phyloP scores from a whole-genome alignment of 2,329 filamentous ascomycete genomes.

The Zasmidium citrigriseum region DNA sequence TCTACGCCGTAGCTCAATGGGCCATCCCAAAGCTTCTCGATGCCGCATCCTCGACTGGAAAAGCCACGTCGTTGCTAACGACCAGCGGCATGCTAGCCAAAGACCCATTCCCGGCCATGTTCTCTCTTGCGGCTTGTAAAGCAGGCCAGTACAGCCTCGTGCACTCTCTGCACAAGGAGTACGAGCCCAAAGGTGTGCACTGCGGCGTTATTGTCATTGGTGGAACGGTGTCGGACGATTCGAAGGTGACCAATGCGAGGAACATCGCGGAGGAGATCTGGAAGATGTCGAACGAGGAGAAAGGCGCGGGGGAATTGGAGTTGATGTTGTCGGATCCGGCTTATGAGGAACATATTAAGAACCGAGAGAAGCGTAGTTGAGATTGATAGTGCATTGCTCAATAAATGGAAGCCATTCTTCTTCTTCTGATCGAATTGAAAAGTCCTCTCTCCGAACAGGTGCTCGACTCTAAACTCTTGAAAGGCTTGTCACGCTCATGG shows the following conservation, averaged over 20 bases:
- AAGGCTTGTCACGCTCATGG: too few species aligned
- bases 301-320: conserved; percentile 37
- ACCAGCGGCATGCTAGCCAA: conserved; percentile 48
- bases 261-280: conserved; percentile 48
- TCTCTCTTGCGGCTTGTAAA: conserved; percentile 52
- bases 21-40: conserved; percentile 45
- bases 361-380: conserved; percentile 1
- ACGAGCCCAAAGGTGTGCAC: conserved; percentile 43
- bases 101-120: conserved; percentile 38
- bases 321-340: conserved; percentile 28
- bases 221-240: conserved; percentile 41
- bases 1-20: conserved; percentile 49
- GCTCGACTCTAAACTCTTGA: too few species aligned
- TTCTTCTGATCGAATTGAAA: too few species aligned
- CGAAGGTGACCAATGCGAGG: conserved; percentile 43
- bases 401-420: too few species aligned
- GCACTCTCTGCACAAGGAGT: conserved; percentile 44
- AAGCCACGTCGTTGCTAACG: conserved; percentile 49
- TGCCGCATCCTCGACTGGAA: conserved; percentile 11
- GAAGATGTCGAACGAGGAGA: conserved; percentile 42
- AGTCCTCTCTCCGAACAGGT: too few species aligned
- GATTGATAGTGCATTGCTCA: too few species aligned
- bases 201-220: conserved; percentile 48
- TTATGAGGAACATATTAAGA: conserved; percentile 7
- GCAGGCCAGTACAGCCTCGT: conserved; percentile 53